Evolutionary conservation across 1,139 yeast genomes (phyloP), one percentile per base, ranked within the genome.

Genomic region (Pichia inconspicua): DNA sequence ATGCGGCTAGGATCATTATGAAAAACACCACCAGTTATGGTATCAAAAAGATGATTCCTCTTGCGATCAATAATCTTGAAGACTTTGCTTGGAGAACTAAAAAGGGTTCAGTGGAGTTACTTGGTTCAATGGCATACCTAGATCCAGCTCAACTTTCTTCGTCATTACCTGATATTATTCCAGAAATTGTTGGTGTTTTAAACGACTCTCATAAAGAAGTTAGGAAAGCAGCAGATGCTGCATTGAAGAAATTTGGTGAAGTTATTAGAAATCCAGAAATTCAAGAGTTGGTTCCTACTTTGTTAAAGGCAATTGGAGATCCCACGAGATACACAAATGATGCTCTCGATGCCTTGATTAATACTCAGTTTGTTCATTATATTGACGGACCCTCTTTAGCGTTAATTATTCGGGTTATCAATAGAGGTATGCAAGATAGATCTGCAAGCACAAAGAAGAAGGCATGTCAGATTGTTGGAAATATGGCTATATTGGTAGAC

Each of bases 361-460:
- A 80, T 60, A 94, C 98, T 0, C 95, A 92, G 60, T 94, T 94
- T 61, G 96, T 89, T 44, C 98, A 94, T 67, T 94, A 90, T 65
- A 92, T 94, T 55, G 99, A 94, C 69, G 97, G 97, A 30, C 97
- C 99, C 2, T 90, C 97, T 1, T 74, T 94, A 61, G 98, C 99
- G 1, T 75, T 94, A 59, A 88, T 92, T 49, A 87, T 90, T 55
- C 97, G 90, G 62, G 97, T 94, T 46, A 82, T 92, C 47, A 94
- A 88, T 63, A 80, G 98, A 66, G 99, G 97, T 69, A 82, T 94
- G 86, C 81, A 78, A 51, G 97, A 90, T 57, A 75, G 98, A 60
- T 84, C 96, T 27, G 97, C 98, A 0, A 75, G 82, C 40, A 87
- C 94, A 3, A 92, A 92, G 71, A 82, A 87, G 66, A 89, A 88